Percentiles rank a stretch among this genome's conserved stretches.
Conservation (phyloP, 768 basidiomycete species). For the Chalciporus pseudorubinellus region DNA sequence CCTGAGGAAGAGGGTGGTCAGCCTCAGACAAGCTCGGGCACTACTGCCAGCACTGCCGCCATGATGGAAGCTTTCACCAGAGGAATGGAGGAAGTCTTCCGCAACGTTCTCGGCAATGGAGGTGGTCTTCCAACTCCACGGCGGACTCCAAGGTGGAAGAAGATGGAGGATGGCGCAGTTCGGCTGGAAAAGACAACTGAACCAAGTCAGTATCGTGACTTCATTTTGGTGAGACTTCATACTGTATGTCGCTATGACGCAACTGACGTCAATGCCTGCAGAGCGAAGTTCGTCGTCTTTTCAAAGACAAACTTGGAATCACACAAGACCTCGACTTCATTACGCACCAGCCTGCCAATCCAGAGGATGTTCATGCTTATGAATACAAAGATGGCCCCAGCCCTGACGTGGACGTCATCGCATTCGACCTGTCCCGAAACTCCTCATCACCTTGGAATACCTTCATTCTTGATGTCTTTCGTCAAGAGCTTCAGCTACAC, state of each 20-base stretch:
- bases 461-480: slow-evolving; percentile 1
- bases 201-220: neutral
- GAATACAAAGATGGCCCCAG: slow-evolving; percentile 6
- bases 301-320: slow-evolving; percentile 9
- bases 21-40: neutral
- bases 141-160: neutral
- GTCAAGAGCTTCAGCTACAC: neutral
- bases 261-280: neutral
- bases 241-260: neutral
- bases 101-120: neutral
- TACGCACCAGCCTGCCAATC: neutral
- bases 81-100: neutral
- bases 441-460: slow-evolving; percentile 3
- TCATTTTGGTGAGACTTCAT: slow-evolving; percentile 3
- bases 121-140: neutral
- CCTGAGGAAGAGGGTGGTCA: neutral
- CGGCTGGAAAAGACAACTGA: neutral
- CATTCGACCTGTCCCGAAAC: slow-evolving; percentile 1
- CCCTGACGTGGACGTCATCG: neutral
- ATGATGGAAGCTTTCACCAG: neutral
- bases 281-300: slow-evolving; percentile 7
- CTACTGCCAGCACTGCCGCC: neutral
- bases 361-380: slow-evolving; percentile 3
- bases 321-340: slow-evolving; percentile 8
- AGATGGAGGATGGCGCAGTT: neutral